Percentiles rank a stretch among this genome's conserved stretches.
Conservation (phyloP, 2,329 filamentous ascomycete species). For the Pseudocercospora macadamiae region DNA sequence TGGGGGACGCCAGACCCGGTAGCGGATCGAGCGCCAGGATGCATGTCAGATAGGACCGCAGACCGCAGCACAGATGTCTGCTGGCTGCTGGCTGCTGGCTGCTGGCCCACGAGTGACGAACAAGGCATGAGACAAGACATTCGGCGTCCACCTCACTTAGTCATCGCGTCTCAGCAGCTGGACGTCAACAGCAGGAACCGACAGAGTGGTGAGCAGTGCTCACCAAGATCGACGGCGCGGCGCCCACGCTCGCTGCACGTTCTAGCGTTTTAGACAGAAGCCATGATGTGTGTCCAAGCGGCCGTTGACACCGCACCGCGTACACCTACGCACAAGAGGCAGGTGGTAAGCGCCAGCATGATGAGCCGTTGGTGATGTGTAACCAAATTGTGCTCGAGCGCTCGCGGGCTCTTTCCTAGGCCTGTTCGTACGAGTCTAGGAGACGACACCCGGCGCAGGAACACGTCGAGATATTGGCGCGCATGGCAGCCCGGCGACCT, state of each 20-base stretch:
- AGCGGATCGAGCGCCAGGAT: slow-evolving; percentile 9
- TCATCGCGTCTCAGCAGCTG: not conserved
- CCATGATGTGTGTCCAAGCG: not conserved
- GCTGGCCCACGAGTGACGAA: too few species aligned
- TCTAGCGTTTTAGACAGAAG: not conserved
- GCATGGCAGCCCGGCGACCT: not conserved
- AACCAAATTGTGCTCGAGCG: not conserved
- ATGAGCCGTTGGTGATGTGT: not conserved
- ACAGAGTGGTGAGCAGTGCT: not conserved
- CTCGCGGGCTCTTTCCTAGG: not conserved
- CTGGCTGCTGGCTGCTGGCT: too few species aligned
- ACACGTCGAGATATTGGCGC: not conserved
- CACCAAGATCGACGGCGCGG: not conserved
- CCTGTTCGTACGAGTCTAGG: not conserved
- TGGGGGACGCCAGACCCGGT: slow-evolving; percentile 13
- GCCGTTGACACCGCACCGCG: not conserved
- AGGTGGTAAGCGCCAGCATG: not conserved
- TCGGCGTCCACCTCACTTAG: slow-evolving; percentile 1
- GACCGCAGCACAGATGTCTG: not conserved
- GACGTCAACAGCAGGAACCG: not conserved
- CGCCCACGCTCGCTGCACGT: not conserved
- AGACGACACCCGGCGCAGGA: not conserved
- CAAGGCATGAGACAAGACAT: not conserved
- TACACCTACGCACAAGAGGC: not conserved
- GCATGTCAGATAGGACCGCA: slow-evolving; percentile 13